Base-by-base conservation (phyloP, 1,284 basidiomycete genomes). In the Pseudozyma tsukubaensis region DNA sequence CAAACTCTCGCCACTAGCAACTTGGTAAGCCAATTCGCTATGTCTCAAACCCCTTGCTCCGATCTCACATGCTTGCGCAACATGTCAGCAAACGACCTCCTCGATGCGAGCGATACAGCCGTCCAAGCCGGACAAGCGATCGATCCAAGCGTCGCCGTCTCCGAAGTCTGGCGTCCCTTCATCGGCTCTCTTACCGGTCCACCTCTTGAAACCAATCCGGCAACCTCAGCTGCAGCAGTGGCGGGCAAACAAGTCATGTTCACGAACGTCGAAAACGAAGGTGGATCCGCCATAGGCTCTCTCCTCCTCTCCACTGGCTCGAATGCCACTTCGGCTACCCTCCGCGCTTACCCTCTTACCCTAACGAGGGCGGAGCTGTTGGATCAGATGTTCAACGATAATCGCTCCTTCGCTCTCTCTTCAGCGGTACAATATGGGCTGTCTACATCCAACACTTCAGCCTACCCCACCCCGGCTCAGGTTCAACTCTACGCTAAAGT, bases 241-340 rank as follows among this genome's bases (percentile, higher is more conserved):
- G 35, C n/a, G 12, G 47, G 19, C 21, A 77, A 67, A 50, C 44
- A 59, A 18, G 44, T 79, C 39, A 66, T 81, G 36, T 50, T 77
- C 11, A 69, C 74, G 4, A 80, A 72, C 21, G 77, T 81, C 19
- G 51, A 57, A 36, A 81, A 81, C 57, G 79, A 81, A 53, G 67
- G 54, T 8, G 79, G 79, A 0, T 61, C 61, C 0, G 50, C 42
- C 3, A 52, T 77, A 1, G 76, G 70, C 0, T 16, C 19, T 3
- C 35, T 69, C 43, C 59, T 77, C 12, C 21, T 56, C 24, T 40
- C 65, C 1, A 70, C 72, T 3, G 13, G 11, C 1, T 34, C 65
- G 1, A 43, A 44, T 9, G 54, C 54, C 4, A 35, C 44, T 18
- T 43, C 45, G 3, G 71, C 65, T 0, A 8, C 57, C 34, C 36